Conservation (phyloP, 306 rosid genomes). For the Heteromeles arbutifolia region DNA sequence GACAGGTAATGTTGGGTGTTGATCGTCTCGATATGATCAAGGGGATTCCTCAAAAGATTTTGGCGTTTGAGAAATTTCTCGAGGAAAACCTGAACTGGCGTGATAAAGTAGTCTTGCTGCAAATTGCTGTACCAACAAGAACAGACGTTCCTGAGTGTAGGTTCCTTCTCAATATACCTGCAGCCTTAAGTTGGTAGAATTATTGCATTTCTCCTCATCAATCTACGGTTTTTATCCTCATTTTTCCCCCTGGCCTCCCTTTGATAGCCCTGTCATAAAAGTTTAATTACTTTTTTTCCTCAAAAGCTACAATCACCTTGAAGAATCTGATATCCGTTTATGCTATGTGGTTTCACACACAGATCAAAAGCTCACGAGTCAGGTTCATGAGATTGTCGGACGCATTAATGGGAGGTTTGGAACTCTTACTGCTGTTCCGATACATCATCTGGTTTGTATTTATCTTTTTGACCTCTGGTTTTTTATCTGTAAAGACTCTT, state of each 20-base stretch:
- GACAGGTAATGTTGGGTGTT: conserved; percentile 89
- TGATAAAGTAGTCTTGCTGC: conserved; percentile 90
- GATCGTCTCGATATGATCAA: conserved; percentile 98
- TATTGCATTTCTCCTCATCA: background rate
- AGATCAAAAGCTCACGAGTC: conserved; percentile 97
- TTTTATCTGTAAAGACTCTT: background rate
- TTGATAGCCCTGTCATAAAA: background rate
- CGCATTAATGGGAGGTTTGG: conserved; percentile 98
- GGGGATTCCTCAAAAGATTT: conserved; percentile 89
- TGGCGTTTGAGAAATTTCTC: conserved; percentile 91
- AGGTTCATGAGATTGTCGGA: conserved; percentile 97
- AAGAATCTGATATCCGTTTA: background rate
- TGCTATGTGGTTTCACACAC: conserved; percentile 21
- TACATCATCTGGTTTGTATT: conserved; percentile 87
- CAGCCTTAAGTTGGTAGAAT: background rate
- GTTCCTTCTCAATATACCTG: conserved; percentile 15
- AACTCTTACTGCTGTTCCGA: conserved; percentile 89
- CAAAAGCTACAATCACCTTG: background rate
- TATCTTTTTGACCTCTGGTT: conserved; percentile 15
- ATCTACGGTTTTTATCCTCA: background rate
- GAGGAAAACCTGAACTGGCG: conserved; percentile 91
- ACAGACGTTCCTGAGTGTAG: conserved; percentile 86
- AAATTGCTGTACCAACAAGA: conserved; percentile 95
- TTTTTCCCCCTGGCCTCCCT: background rate
- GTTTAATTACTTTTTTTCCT: background rate